A percentile compares a stretch with the other conserved stretches of the same genome.
Evolutionary conservation across 139 green algal species (phyloP).

Genomic region (Tetraselmis striata): DNA sequence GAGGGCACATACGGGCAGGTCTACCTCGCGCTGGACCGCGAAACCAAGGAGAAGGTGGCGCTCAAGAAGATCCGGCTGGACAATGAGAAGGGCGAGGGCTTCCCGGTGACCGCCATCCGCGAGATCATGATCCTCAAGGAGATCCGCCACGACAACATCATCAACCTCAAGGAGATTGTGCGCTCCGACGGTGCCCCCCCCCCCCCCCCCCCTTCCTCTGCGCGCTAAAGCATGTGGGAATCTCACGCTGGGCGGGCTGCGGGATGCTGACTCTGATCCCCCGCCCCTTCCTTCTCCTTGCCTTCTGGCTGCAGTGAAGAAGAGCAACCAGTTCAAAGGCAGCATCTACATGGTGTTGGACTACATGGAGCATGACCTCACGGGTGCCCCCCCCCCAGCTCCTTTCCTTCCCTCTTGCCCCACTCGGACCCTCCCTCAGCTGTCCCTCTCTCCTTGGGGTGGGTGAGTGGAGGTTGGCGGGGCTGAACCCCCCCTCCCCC

Average conservation of each 20-base stretch:
- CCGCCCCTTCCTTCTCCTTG: background rate
- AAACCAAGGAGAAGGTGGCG: conserved; percentile 60
- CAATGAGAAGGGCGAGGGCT: conserved; percentile 94
- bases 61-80: conserved; percentile 99
- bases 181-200: conserved; percentile 56
- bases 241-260: no score
- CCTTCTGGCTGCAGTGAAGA: conserved; percentile 39
- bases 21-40: conserved; percentile 33
- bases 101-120: conserved; percentile 96
- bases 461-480: no score
- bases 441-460: background rate
- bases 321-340: conserved; percentile 83
- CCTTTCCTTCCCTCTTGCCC: conserved; percentile 2
- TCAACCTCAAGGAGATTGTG: conserved; percentile 94
- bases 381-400: conserved; percentile 35
- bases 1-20: conserved; percentile 83
- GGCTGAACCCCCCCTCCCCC: no score
- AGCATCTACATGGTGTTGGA: conserved; percentile 99
- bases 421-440: background rate
- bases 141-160: conserved; percentile 86
- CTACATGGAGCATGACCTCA: conserved; percentile 98
- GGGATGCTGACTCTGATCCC: no score
- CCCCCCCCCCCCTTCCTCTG: background rate
- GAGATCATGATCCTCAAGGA: conserved; percentile 96
- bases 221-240: background rate